phyloP scores from a whole-genome alignment of 768 basidiomycete genomes.

The Auricularia heimuer region DNA sequence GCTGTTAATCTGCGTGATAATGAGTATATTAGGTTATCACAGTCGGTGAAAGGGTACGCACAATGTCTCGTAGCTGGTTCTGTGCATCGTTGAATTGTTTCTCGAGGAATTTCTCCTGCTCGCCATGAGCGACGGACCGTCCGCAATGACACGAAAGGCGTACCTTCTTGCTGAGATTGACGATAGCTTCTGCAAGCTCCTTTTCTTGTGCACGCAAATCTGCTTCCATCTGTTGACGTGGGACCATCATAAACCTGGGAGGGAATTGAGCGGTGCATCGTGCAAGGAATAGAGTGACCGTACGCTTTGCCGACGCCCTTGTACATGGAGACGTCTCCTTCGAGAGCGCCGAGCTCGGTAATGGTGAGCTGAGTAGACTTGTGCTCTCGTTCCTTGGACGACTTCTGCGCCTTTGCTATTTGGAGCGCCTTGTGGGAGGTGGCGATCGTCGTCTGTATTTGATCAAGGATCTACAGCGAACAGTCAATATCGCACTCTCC shows the following conservation, averaged over 20 bases:
- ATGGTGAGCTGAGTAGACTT: slow-evolving; percentile 85
- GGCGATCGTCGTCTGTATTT: slow-evolving; percentile 86
- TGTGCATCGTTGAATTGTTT: slow-evolving; percentile 91
- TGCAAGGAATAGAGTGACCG: slow-evolving; percentile 15
- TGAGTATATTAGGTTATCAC: background rate
- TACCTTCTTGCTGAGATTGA: slow-evolving; percentile 79
- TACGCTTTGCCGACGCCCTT: slow-evolving; percentile 96
- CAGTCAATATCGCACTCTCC: background rate
- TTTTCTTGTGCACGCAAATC: slow-evolving; percentile 72
- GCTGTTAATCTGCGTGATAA: background rate
- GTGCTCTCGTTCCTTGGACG: slow-evolving; percentile 78
- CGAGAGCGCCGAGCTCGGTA: slow-evolving; percentile 64
- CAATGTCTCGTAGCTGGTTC: slow-evolving; percentile 75
- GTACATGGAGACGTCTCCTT: slow-evolving; percentile 72
- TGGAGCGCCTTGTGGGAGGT: slow-evolving; percentile 74
- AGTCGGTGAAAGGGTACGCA: slow-evolving; percentile 23
- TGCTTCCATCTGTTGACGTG: slow-evolving; percentile 66
- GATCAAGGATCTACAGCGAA: slow-evolving; percentile 63
- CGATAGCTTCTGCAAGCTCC: slow-evolving; percentile 74
- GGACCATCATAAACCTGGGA: slow-evolving; percentile 84
- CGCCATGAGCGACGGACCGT: background rate
- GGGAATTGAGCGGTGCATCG: background rate
- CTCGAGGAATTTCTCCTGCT: slow-evolving; percentile 82
- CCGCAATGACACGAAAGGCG: background rate
- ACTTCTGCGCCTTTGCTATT: slow-evolving; percentile 62